These are phyloP conservation scores for Lolium multiflorum DNA, from an alignment of 176 grass and related monocot species.

Conservation along the genomic window DNA sequence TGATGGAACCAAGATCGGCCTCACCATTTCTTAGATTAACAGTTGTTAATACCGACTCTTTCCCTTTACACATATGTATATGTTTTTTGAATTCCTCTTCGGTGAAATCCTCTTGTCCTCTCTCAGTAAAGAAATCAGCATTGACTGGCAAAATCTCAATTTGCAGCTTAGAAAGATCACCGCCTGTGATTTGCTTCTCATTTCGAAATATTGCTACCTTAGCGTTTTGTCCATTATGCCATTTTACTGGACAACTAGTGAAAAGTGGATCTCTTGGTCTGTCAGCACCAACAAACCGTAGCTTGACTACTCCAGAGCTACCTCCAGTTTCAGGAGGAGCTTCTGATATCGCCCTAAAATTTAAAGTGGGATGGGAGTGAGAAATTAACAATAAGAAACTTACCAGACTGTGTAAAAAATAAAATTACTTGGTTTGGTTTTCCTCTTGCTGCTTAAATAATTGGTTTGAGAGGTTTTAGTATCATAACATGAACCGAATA, in stretches of 20 bases:
- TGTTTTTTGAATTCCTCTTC: slow-evolving; percentile 27
- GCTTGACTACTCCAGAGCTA: not conserved
- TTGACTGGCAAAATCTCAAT: slow-evolving; percentile 30
- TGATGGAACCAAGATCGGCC: not conserved
- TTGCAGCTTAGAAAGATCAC: slow-evolving; percentile 21
- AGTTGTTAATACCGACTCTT: slow-evolving; percentile 12
- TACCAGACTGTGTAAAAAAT: not conserved
- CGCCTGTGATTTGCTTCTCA: not conserved
- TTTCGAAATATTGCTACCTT: slow-evolving; percentile 28
- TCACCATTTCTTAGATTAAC: not conserved
- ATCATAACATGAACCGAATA: not conserved
- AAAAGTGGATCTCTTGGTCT: not conserved
- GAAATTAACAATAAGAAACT: not conserved
- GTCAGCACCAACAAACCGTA: not conserved
- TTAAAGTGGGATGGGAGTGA: not conserved
- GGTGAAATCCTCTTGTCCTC: not conserved
- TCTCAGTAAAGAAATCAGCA: slow-evolving; percentile 26
- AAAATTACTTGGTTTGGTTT: too few species aligned
- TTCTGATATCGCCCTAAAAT: not conserved
- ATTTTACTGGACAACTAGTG: not conserved
- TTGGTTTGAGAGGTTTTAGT: not conserved
- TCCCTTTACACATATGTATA: slow-evolving; percentile 9
- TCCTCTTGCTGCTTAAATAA: not conserved
- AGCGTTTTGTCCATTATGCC: slow-evolving; percentile 7
- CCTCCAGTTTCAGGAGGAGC: not conserved